Evolutionary conservation across 2,329 filamentous ascomycete species (phyloP), one percentile per base, ranked within the genome.

Genomic region (Penicillium sp.): DNA sequence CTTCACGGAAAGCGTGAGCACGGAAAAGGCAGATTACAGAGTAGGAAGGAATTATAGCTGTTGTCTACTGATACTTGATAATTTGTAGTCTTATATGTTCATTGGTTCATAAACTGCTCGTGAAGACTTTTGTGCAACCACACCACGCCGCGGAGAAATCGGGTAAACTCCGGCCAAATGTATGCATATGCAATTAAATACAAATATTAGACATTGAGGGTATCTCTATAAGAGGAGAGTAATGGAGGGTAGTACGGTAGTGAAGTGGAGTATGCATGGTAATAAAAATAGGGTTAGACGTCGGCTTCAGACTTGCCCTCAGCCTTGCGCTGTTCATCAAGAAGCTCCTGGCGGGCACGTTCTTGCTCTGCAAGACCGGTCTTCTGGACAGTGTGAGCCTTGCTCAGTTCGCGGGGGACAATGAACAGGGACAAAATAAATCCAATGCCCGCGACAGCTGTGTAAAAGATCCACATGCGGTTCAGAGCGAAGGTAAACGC

Each of bases 281-380:
- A n/a, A 20, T 23, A 15, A 13, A 27, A 18, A 23, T 29, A 50
- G 5, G 33, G 12, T 49, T 56, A 63, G 8, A 39, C 59, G 23
- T 64, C 59, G 8, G 30, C 21, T 34, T 57, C 77, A 89, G 88
- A 70, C 86, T 89, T 63, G 84, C 87, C 63, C 87, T 86, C 56
- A 82, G 87, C 68, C 81, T 92, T 56, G 33, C 51, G 55, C 41
- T 56, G 40, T n/a, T 39, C 49, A 70, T 91, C 58, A 12, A 62
- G 60, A 44, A 65, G 66, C 51, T 74, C 73, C 59, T 69, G 65
- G 30, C 75, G 64, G 8, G 71, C 73, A 18, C 68, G 65, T 54
- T 78, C 74, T 56, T 78, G 75, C 50, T 73, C 74, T 15, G 65
- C 72, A 29, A 79, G 63, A 4, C 77, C 77, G 0, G 75, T 78